A percentile compares a stretch with the other conserved stretches of the same genome.
Conservation (phyloP, 768 basidiomycete genomes). For the Calvatia gigantea region DNA sequence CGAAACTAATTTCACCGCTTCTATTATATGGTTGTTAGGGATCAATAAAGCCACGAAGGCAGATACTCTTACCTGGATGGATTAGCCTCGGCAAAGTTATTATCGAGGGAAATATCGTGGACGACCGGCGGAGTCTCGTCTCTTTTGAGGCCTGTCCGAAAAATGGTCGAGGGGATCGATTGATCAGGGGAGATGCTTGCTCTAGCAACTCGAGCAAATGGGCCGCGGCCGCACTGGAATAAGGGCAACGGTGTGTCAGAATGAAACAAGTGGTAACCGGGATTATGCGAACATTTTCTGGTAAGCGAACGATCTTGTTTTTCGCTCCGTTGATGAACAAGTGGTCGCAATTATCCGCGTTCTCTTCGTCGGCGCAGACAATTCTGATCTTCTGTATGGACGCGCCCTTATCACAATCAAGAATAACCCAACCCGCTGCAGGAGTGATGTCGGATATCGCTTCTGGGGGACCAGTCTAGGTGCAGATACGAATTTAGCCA, state of each 20-base stretch:
- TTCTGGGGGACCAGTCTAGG: conserved; percentile 19
- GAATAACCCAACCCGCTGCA: conserved; percentile 37
- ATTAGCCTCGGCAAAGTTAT: conserved; percentile 17
- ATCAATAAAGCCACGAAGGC: background rate
- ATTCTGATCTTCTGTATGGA: conserved; percentile 30
- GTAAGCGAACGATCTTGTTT: conserved; percentile 33
- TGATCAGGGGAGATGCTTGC: conserved; percentile 17
- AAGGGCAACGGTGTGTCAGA: background rate
- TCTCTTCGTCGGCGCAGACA: conserved; percentile 28
- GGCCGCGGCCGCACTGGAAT: conserved; percentile 18
- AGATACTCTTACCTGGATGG: background rate
- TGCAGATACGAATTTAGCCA: background rate
- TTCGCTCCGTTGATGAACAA: conserved; percentile 22
- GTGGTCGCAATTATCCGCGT: conserved; percentile 15
- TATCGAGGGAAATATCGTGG: conserved; percentile 17
- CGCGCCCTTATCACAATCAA: conserved; percentile 29
- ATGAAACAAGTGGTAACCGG: background rate
- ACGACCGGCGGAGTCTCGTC: conserved; percentile 14
- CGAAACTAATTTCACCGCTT: conserved; percentile 9
- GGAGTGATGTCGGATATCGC: conserved; percentile 35
- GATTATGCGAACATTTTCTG: conserved; percentile 25
- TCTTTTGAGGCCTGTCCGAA: conserved; percentile 8
- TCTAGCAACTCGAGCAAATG: conserved; percentile 19
- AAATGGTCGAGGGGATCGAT: conserved; percentile 15
- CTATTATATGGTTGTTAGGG: background rate